Conservation (phyloP, 345 rosid genomes). For the Lagerstroemia speciosa region DNA sequence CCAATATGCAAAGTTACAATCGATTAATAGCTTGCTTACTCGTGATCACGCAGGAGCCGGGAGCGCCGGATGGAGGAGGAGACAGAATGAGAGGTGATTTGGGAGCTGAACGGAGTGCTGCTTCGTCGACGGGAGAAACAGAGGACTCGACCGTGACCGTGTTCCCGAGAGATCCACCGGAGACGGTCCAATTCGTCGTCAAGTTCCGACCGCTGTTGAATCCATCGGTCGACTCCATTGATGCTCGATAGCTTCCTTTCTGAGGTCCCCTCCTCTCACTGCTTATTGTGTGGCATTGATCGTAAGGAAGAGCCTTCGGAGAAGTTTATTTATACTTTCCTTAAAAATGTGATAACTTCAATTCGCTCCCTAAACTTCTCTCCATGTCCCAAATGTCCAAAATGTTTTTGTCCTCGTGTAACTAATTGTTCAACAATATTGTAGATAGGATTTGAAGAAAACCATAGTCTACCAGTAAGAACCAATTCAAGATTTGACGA, state of each 20-base stretch:
- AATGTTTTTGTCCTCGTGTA: too few species aligned
- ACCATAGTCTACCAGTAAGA: too few species aligned
- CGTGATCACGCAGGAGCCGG: slow-evolving; percentile 48
- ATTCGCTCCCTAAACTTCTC: too few species aligned
- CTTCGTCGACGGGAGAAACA: slow-evolving; percentile 16
- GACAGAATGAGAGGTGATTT: slow-evolving; percentile 40
- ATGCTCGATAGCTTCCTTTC: background rate
- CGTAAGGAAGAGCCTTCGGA: background rate
- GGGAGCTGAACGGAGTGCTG: slow-evolving; percentile 13
- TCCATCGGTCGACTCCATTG: background rate
- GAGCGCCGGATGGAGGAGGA: slow-evolving; percentile 33
- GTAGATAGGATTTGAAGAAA: too few species aligned
- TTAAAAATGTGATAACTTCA: too few species aligned
- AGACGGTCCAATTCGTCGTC: slow-evolving; percentile 46
- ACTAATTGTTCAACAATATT: too few species aligned
- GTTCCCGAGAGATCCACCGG: slow-evolving; percentile 37
- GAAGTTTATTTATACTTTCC: too few species aligned
- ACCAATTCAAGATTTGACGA: too few species aligned
- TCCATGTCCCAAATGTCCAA: too few species aligned
- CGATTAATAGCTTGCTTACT: slow-evolving; percentile 20
- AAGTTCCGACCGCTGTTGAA: slow-evolving; percentile 10
- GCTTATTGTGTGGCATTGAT: background rate
- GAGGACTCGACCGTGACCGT: slow-evolving; percentile 57
- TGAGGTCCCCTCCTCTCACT: too few species aligned
- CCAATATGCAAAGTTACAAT: background rate